Evolutionary conservation across 2,329 filamentous ascomycete species (phyloP), one percentile per base, ranked within the genome.

Genomic region (Colletotrichum musae): DNA sequence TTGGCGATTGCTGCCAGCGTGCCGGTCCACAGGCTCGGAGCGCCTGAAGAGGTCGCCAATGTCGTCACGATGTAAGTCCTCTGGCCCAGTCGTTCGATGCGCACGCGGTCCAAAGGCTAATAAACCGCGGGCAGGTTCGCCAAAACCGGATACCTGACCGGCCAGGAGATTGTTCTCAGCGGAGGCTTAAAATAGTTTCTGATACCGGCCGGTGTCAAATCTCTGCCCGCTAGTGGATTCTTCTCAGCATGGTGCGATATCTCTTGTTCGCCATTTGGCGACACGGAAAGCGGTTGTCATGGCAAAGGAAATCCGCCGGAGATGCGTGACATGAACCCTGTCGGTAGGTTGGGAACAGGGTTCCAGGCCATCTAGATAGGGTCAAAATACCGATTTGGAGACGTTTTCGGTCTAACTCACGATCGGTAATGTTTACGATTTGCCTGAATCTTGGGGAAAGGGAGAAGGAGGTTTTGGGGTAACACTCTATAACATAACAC

Each of bases 11-110:
- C 78, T 0, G 74, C 76, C 0, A 75, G 75, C 15, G 74, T 81
- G 4, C 80, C 79, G 0, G 73, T 81, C 0, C 77, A 77, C 51
- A 74, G 80, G 12, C 63, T 81, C 4, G 80, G 80, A 4, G 63
- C 73, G 1, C 79, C 80, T 0, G 73, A 80, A 6, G 80, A 81
- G 48, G 79, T 81, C 12, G 74, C 77, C 9, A 79, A 76, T 18
- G 74, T 79, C 7, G 76, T 79, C 6, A 73, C 71, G 5, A 79
- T 80, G 79, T 79, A 56, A 73, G 78, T 76, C 32, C 45, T 48
- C 21, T 65, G 16, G 39, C 18, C 41, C 54, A 58, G 10, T 41
- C 39, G 6, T 10, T 13, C 43, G 26, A 18, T 47, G 12, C 53
- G 32, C 24, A 54, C 13, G 57, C 6, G 5, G 15, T 15, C 47